Percentiles rank a stretch among this genome's conserved stretches.
These are phyloP conservation scores for Niebla homalea DNA, from an alignment of 495 filamentous ascomycete species.

Conservation along the genomic window DNA sequence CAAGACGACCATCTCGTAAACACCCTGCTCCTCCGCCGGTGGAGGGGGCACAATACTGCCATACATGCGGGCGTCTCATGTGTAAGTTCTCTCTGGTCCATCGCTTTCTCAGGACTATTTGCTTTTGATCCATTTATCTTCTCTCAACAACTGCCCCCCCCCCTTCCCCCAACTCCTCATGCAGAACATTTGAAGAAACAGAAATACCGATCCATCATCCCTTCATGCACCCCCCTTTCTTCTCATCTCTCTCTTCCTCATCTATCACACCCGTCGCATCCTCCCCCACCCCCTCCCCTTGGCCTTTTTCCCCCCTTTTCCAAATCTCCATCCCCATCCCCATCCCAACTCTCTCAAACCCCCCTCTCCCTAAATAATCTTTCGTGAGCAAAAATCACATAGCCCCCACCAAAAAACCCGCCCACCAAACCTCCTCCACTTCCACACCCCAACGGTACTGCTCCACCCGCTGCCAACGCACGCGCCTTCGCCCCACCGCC, in stretches of 20 bases:
- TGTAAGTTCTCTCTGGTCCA: too few relatives aligned
- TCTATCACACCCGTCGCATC: background rate
- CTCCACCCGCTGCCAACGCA: conserved; percentile 11
- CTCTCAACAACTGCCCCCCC: too few relatives aligned
- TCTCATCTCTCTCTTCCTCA: background rate
- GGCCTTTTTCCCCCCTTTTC: background rate
- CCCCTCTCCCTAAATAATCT: background rate
- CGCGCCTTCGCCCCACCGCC: conserved; percentile 6
- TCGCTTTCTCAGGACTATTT: too few relatives aligned
- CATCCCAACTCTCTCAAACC: conserved; percentile 1
- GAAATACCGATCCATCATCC: background rate
- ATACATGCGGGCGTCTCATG: conserved; percentile 14
- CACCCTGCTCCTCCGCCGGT: background rate
- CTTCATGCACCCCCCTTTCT: background rate
- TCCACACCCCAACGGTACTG: conserved; percentile 16
- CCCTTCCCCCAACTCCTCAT: too few relatives aligned
- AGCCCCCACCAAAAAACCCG: too few relatives aligned
- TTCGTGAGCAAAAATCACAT: too few relatives aligned
- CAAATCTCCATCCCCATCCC: background rate
- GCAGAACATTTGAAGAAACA: too few relatives aligned
- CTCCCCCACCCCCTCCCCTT: background rate
- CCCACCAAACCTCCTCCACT: conserved; percentile 6
- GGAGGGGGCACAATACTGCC: conserved; percentile 8
- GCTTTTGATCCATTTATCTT: too few relatives aligned
- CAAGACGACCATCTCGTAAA: conserved; percentile 1